Conservation (phyloP, 2,329 filamentous ascomycete species). For the Geoglossum cookeanum region DNA sequence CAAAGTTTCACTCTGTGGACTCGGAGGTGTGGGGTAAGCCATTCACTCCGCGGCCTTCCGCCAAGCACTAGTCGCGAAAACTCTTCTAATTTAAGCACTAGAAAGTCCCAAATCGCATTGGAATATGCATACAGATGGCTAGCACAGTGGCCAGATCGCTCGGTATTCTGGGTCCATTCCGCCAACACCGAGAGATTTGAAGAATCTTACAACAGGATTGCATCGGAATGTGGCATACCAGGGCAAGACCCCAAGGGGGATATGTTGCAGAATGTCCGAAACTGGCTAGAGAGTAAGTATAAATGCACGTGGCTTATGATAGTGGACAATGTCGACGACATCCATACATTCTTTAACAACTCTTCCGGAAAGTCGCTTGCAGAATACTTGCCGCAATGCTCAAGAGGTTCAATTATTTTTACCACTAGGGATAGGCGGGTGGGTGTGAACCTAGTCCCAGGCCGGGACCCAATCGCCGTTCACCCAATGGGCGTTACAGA, state of each 20-base stretch:
- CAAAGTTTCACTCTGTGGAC: background rate
- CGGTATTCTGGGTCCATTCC: background rate
- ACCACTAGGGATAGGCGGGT: slow-evolving; percentile 14
- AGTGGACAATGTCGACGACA: background rate
- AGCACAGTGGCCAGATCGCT: too few relatives aligned
- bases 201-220: background rate
- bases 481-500: background rate
- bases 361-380: slow-evolving; percentile 1
- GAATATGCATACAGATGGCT: too few relatives aligned
- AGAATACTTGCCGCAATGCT: slow-evolving; percentile 8
- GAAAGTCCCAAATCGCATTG: too few relatives aligned
- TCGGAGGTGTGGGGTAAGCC: background rate
- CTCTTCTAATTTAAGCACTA: too few relatives aligned
- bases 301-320: background rate
- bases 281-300: background rate
- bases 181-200: background rate
- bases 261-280: background rate
- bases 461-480: slow-evolving; percentile 13
- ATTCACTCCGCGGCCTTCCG: background rate
- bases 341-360: background rate
- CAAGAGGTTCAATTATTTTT: slow-evolving; percentile 16
- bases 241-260: background rate
- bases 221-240: background rate
- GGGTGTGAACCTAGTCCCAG: background rate
- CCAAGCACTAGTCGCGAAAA: too few relatives aligned